phyloP scores from a whole-genome alignment of 441 rosid genomes.

The Macaranga tanarius region DNA sequence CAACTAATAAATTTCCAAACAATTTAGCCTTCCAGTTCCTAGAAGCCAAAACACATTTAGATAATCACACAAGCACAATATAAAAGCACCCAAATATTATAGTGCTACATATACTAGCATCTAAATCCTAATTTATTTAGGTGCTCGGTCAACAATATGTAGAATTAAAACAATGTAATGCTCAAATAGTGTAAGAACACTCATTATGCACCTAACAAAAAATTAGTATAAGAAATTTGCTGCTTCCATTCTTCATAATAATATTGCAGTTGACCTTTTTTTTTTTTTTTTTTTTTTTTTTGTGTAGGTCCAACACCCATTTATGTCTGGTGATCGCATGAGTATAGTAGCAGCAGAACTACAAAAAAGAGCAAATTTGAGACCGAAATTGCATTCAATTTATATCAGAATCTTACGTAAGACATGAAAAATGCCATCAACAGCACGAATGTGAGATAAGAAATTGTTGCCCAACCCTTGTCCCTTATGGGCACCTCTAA shows the following conservation, averaged over 20 bases:
- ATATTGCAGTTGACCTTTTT: neutral
- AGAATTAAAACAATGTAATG: neutral
- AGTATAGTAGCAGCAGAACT: neutral
- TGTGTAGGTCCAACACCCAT: neutral
- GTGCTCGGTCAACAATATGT: too few species aligned
- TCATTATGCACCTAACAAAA: neutral
- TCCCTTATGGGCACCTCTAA: constrained; percentile 95
- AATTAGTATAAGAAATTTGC: neutral
- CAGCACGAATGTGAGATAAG: constrained; percentile 97
- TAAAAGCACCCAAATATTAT: neutral
- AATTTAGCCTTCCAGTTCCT: neutral
- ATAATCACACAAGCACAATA: neutral
- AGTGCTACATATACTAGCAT: neutral
- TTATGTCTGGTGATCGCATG: neutral
- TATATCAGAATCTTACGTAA: constrained; percentile 54
- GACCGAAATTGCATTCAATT: neutral
- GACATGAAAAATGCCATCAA: constrained; percentile 99
- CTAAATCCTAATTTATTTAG: too few species aligned
- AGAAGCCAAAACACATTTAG: neutral
- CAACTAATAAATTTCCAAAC: neutral
- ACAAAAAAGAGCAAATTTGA: neutral
- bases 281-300: too few species aligned
- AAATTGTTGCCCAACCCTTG: constrained; percentile 98
- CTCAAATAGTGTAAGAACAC: neutral
- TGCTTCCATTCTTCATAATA: neutral